Evolutionary conservation across 1,139 yeast genomes (phyloP).

Genomic region (Blastobotrys elegans): DNA sequence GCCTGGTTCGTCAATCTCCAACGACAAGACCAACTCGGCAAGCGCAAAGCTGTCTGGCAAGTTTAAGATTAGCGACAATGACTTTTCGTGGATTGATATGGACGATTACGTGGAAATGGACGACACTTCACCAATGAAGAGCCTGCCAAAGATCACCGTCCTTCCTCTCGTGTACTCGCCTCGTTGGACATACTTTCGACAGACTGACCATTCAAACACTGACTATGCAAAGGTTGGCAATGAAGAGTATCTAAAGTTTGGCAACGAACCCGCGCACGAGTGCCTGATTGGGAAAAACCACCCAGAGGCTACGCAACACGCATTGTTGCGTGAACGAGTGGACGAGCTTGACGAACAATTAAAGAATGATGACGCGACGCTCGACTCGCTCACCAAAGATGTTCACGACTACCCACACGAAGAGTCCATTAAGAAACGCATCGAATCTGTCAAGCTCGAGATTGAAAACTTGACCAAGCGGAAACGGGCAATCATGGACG

Average conservation of each 20-base stretch:
- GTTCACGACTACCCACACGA: slow-evolving; percentile 26
- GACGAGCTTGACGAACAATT: slow-evolving; percentile 45
- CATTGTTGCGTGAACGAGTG: slow-evolving; percentile 30
- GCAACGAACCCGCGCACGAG: slow-evolving; percentile 58
- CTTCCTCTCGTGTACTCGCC: slow-evolving; percentile 71
- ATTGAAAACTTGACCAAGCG: slow-evolving; percentile 37
- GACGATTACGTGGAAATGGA: slow-evolving; percentile 77
- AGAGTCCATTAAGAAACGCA: slow-evolving; percentile 23
- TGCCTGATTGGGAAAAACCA: slow-evolving; percentile 53
- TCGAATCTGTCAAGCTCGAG: slow-evolving; percentile 33
- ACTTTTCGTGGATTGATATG: slow-evolving; percentile 68
- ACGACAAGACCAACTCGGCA: slow-evolving; percentile 13
- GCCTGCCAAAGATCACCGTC: slow-evolving; percentile 54
- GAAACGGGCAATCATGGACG: slow-evolving; percentile 18
- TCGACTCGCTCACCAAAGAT: slow-evolving; percentile 33
- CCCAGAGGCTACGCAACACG: slow-evolving; percentile 32
- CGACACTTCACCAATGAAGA: slow-evolving; percentile 35
- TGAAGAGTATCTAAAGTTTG: slow-evolving; percentile 48
- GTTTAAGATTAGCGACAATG: slow-evolving; percentile 42
- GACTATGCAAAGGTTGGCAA: slow-evolving; percentile 30
- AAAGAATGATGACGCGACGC: slow-evolving; percentile 34
- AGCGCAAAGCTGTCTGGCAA: slow-evolving; percentile 24
- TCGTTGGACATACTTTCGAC: slow-evolving; percentile 68
- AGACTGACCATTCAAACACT: slow-evolving; percentile 41
- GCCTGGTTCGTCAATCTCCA: slow-evolving; percentile 19